Conservation (phyloP, 257 asterid species). For the Solanum habrochaites region DNA sequence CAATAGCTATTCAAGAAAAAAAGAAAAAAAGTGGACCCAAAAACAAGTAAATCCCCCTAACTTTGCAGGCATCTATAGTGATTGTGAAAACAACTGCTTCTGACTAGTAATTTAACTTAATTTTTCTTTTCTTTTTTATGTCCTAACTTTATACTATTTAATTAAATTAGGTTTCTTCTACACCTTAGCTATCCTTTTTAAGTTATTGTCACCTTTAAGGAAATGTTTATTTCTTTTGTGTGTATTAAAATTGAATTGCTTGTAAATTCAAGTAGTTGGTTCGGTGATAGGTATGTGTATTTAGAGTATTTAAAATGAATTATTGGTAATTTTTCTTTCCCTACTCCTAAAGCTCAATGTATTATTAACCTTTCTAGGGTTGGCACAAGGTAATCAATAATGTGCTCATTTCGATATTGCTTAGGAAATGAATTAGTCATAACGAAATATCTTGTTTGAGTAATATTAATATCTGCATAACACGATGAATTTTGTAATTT, state of each 20-base stretch:
- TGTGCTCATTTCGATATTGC: not conserved
- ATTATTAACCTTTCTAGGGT: not conserved
- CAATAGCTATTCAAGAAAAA: constrained; percentile 1
- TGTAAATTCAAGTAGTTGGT: not conserved
- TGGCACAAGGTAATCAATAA: not conserved
- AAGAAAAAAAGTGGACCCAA: constrained; percentile 10
- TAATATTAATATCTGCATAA: no score
- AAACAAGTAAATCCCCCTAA: constrained; percentile 11
- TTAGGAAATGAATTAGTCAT: not conserved
- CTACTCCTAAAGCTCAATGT: not conserved
- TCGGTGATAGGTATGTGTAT: not conserved
- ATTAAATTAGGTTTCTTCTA: not conserved
- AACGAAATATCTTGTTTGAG: not conserved
- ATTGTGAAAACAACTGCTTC: constrained; percentile 33
- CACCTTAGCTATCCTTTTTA: not conserved
- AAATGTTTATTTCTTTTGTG: not conserved
- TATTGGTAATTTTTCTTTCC: not conserved
- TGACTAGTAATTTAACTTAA: not conserved
- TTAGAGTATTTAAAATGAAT: not conserved
- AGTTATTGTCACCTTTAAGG: not conserved
- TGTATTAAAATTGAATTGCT: not conserved
- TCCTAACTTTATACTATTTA: not conserved
- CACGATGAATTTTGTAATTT: no score
- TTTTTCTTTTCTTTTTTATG: not conserved
- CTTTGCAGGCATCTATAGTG: constrained; percentile 23